Conservation (phyloP, 164 flowering plant genomes). For the Vitis labrusca region DNA sequence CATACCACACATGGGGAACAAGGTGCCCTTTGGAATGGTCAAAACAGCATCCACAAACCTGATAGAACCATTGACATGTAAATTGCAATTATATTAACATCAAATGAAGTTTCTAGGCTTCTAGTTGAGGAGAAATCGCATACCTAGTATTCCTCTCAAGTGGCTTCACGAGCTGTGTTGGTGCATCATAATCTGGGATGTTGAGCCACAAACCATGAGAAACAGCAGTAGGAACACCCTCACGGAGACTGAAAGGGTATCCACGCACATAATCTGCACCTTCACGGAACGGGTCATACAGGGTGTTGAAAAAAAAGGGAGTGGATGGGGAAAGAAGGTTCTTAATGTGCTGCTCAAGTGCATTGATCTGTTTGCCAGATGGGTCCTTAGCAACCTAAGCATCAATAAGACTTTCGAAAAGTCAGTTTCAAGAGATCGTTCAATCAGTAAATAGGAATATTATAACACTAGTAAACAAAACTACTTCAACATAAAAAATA, state of each 20-base stretch:
- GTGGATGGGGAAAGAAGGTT: constrained; percentile 65
- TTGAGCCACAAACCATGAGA: constrained; percentile 80
- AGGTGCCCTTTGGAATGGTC: constrained; percentile 74
- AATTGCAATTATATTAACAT: too few relatives aligned
- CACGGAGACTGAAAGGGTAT: constrained; percentile 78
- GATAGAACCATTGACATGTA: constrained; percentile 1
- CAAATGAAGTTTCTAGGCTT: too few relatives aligned
- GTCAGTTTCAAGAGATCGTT: too few relatives aligned
- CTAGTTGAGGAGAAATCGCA: neutral
- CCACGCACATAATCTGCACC: constrained; percentile 83
- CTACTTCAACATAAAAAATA: neutral
- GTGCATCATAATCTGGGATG: constrained; percentile 77
- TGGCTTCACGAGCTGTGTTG: constrained; percentile 79
- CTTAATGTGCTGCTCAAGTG: constrained; percentile 72
- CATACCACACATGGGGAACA: constrained; percentile 81
- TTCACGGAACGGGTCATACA: constrained; percentile 64
- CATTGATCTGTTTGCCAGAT: constrained; percentile 53
- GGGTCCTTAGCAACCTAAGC: constrained; percentile 71
- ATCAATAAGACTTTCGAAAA: neutral
- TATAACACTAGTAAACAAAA: neutral
- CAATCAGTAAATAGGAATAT: too few relatives aligned
- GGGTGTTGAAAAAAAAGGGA: constrained; percentile 75
- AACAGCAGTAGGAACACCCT: constrained; percentile 78
- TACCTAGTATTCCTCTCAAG: constrained; percentile 59
- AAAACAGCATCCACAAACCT: constrained; percentile 66